Evolutionary conservation across 371 early-diverging fungal species (phyloP).

Genomic region (Apophysomyces ossiformis): DNA sequence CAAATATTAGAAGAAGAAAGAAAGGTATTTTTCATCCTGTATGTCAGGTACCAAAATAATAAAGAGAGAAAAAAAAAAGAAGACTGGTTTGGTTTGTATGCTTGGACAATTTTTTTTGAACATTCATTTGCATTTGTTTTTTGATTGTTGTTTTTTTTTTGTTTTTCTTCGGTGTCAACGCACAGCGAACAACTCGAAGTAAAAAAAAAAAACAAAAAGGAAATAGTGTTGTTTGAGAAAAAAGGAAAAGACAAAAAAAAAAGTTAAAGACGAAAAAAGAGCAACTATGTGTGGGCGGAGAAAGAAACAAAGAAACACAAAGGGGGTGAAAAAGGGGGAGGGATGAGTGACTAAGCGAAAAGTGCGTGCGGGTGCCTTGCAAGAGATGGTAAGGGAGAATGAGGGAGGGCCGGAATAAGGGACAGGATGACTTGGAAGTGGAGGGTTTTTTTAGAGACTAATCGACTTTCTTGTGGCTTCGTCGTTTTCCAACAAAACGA

Average conservation of each 20-base stretch:
- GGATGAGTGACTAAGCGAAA: too few species aligned
- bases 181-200: slow-evolving; percentile 4
- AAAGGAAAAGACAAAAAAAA: neutral
- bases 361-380: too few species aligned
- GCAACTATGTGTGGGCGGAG: too few species aligned
- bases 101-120: neutral
- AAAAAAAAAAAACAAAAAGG: neutral
- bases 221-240: neutral
- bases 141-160: neutral
- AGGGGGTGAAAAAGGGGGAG: too few species aligned
- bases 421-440: too few species aligned
- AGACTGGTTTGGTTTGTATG: too few species aligned
- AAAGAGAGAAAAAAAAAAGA: neutral
- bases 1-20: too few species aligned
- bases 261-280: neutral
- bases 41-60: neutral
- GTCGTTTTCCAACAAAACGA: slow-evolving; percentile 9
- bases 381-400: too few species aligned
- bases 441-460: neutral
- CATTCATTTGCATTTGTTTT: neutral
- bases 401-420: too few species aligned
- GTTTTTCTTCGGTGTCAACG: neutral
- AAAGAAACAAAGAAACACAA: too few species aligned
- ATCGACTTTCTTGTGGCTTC: neutral
- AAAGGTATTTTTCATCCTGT: too few species aligned